Evolutionary conservation across 768 basidiomycete species (phyloP), one percentile per base, ranked within the genome.

Genomic region (Auricularia cornea): DNA sequence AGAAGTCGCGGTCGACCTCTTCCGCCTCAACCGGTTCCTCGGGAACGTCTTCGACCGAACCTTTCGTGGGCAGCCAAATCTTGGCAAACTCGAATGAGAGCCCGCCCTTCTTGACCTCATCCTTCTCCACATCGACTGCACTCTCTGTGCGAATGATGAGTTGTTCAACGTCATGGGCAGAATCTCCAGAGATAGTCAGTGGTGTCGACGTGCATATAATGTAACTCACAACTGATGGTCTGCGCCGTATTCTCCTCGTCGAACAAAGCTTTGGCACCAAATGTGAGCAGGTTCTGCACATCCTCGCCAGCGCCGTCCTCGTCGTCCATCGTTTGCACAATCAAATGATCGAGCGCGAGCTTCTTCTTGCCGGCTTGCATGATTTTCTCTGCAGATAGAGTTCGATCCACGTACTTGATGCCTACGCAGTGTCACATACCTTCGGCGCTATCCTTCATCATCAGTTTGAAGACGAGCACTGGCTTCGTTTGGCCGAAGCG

Each of bases 351-450:
- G 10, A 98, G 79, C 16, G 93, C 88, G 31, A 98, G 82, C 73
- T 98, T 98, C 80, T 92, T 93, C 78, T 96, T 96, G n/a, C 92
- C 93, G 29, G 87, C 84, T 74, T 93, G 87, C 75, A 96, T 82
- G 68, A 97, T 98, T 54, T 88, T 89, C 70, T 97, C 94, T 96
- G 68, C 23, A 30, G 51, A 6, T 40, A 28, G 23, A 59, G 61
- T 73, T 63, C n/a, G n/a, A n/a, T n/a, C n/a, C n/a, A n/a, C n/a
- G n/a, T n/a, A n/a, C n/a, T n/a, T n/a, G n/a, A n/a, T n/a, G n/a
- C n/a, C n/a, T n/a, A n/a, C n/a, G n/a, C n/a, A n/a, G n/a, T n/a
- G n/a, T n/a, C n/a, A n/a, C n/a, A n/a, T 61, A 86, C 91, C 92
- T 82, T 95, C 92, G 12, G 95, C 92, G 6, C 94, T 92, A 62